phyloP scores from a whole-genome alignment of 1,284 basidiomycete genomes.

The Austropuccinia psidii region DNA sequence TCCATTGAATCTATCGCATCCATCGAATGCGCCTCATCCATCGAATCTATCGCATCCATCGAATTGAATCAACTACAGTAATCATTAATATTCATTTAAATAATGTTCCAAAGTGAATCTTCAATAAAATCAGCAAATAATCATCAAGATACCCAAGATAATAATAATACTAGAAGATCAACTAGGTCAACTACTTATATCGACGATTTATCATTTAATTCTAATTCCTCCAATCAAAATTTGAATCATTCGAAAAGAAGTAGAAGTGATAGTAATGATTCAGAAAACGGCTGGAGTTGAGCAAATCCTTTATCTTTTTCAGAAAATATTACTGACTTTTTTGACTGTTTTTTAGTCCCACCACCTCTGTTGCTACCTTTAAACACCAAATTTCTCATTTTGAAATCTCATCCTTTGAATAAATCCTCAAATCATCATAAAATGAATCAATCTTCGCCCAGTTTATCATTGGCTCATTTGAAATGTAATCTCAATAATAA shows the following conservation, averaged over 20 bases:
- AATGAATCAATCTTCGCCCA: neutral
- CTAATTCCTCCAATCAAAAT: neutral
- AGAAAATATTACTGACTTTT: too few relatives aligned
- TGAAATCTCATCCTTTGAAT: neutral
- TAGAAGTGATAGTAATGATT: conserved; percentile 25
- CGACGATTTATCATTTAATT: too few relatives aligned
- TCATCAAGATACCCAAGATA: too few relatives aligned
- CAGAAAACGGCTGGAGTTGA: conserved; percentile 37
- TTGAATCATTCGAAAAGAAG: neutral
- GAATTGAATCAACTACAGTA: too few relatives aligned
- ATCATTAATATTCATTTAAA: too few relatives aligned
- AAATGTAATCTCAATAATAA: conserved; percentile 28
- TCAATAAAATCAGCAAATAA: too few relatives aligned
- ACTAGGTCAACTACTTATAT: conserved; percentile 30
- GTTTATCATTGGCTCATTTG: conserved; percentile 26
- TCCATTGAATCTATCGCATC: too few relatives aligned
- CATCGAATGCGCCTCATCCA: too few relatives aligned
- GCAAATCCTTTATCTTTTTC: neutral
- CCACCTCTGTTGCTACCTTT: conserved; percentile 28
- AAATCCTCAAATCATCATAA: neutral
- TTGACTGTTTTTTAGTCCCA: too few relatives aligned
- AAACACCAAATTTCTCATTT: conserved; percentile 22
- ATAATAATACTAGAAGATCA: neutral
- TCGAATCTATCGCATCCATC: too few relatives aligned
- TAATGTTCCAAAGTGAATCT: too few relatives aligned